These are phyloP conservation scores for Tubosaeta sp. DNA, from an alignment of 768 basidiomycete species.

Conservation along the genomic window DNA sequence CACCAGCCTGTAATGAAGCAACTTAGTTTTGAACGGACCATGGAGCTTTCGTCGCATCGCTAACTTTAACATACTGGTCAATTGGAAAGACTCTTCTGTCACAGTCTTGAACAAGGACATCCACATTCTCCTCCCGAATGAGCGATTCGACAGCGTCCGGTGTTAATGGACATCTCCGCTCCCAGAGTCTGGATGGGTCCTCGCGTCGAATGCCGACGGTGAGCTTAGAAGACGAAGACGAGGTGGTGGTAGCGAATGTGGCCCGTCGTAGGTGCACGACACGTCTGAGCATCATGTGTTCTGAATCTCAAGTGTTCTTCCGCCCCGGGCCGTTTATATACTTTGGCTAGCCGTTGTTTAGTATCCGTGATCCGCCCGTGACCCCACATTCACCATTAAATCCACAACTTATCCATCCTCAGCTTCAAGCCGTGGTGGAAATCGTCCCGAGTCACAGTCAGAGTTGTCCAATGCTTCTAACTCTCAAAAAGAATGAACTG, in stretches of 20 bases:
- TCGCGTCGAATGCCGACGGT: constrained; percentile 67
- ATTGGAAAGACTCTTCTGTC: constrained; percentile 68
- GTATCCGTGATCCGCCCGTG: constrained; percentile 4
- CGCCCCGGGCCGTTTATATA: not conserved
- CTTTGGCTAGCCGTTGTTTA: not conserved
- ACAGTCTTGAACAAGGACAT: constrained; percentile 75
- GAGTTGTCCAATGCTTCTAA: no score
- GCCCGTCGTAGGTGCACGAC: constrained; percentile 19
- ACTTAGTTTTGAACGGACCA: not conserved
- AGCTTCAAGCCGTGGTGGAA: no score
- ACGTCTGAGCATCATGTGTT: constrained; percentile 16
- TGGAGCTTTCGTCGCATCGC: not conserved
- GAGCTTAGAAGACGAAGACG: constrained; percentile 27
- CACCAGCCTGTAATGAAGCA: constrained; percentile 61
- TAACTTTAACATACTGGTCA: constrained; percentile 63
- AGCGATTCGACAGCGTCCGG: constrained; percentile 68
- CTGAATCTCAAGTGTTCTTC: not conserved
- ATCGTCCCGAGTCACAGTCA: no score
- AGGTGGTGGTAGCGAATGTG: constrained; percentile 16
- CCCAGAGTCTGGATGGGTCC: constrained; percentile 80
- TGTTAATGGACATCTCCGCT: constrained; percentile 78
- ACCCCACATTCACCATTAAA: not conserved
- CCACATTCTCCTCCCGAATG: constrained; percentile 48
- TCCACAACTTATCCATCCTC: not conserved
- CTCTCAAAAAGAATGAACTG: no score